Percentiles rank a stretch among this genome's conserved stretches.
Evolutionary conservation across 805 yeast genomes (phyloP).

Genomic region (Sungouiella thailandica): DNA sequence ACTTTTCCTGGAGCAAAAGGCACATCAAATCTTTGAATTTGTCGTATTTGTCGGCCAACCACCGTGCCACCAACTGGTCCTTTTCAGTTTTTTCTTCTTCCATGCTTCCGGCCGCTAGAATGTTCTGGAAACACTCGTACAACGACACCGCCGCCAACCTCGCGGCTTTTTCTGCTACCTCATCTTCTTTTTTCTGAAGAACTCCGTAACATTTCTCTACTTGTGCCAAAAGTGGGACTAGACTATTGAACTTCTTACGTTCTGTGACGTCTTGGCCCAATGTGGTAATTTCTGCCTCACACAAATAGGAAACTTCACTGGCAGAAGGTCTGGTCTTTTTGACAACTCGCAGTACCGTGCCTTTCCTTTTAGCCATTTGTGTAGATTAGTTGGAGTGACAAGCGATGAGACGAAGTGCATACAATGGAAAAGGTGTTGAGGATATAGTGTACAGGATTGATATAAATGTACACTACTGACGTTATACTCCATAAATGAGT

Average conservation of each 20-base stretch:
- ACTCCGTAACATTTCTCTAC: conserved; percentile 21
- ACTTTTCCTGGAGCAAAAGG: conserved; percentile 32
- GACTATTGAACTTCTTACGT: conserved; percentile 52
- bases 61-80: conserved; percentile 46
- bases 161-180: conserved; percentile 24
- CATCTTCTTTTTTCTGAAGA: conserved; percentile 15
- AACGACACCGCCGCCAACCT: conserved; percentile 40
- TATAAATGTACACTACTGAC: too few relatives aligned
- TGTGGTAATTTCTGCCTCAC: conserved; percentile 17
- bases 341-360: too few relatives aligned
- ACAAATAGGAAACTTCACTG: too few relatives aligned
- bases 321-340: too few relatives aligned
- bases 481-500: too few relatives aligned
- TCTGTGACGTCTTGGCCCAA: conserved; percentile 29
- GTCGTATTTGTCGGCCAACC: conserved; percentile 60
- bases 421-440: not conserved
- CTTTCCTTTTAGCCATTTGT: too few relatives aligned
- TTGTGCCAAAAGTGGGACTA: conserved; percentile 43
- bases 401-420: not conserved
- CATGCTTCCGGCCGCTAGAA: conserved; percentile 38
- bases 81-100: conserved; percentile 38
- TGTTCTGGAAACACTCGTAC: conserved; percentile 43
- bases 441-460: too few relatives aligned
- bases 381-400: not conserved
- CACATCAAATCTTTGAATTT: conserved; percentile 44